phyloP scores from a whole-genome alignment of 768 basidiomycete species.

The Chiua virens region DNA sequence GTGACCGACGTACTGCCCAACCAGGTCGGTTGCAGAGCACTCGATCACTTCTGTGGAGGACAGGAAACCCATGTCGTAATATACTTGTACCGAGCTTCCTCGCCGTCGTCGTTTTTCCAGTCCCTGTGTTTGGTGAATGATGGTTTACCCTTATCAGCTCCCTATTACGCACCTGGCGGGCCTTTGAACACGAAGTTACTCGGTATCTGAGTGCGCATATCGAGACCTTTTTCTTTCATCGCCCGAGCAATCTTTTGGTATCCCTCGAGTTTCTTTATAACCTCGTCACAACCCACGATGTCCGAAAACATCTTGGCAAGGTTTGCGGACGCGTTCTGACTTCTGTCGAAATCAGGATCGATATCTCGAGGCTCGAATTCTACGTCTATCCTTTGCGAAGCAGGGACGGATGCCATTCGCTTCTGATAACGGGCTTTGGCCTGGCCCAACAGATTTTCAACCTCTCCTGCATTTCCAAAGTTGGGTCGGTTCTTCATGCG shows the following conservation, averaged over 20 bases:
- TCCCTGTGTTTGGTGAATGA: slow-evolving; percentile 41
- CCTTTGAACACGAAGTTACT: slow-evolving; percentile 72
- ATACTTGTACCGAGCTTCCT: slow-evolving; percentile 64
- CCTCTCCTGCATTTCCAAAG: slow-evolving; percentile 67
- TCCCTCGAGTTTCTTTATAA: slow-evolving; percentile 45
- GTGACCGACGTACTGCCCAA: slow-evolving; percentile 70
- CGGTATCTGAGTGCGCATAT: slow-evolving; percentile 53
- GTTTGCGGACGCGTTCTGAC: slow-evolving; percentile 46
- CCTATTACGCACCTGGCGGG: slow-evolving; percentile 52
- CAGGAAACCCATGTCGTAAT: slow-evolving; percentile 65
- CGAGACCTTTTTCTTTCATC: slow-evolving; percentile 42
- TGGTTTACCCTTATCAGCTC: background rate
- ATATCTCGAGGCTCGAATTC: slow-evolving; percentile 53
- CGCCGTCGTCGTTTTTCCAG: slow-evolving; percentile 64
- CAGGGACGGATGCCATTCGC: slow-evolving; percentile 34
- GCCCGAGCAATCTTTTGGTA: slow-evolving; percentile 53
- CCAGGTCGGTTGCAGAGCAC: slow-evolving; percentile 69
- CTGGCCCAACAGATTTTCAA: slow-evolving; percentile 57
- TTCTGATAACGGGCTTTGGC: slow-evolving; percentile 52
- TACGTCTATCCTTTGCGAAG: slow-evolving; percentile 24
- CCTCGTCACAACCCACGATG: slow-evolving; percentile 58
- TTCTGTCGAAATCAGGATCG: slow-evolving; percentile 61
- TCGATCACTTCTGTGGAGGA: slow-evolving; percentile 54
- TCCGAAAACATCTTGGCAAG: slow-evolving; percentile 62
- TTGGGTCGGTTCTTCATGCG: slow-evolving; percentile 47